phyloP scores from a whole-genome alignment of 2,329 filamentous ascomycete genomes.

The Xylariaceae sp. region DNA sequence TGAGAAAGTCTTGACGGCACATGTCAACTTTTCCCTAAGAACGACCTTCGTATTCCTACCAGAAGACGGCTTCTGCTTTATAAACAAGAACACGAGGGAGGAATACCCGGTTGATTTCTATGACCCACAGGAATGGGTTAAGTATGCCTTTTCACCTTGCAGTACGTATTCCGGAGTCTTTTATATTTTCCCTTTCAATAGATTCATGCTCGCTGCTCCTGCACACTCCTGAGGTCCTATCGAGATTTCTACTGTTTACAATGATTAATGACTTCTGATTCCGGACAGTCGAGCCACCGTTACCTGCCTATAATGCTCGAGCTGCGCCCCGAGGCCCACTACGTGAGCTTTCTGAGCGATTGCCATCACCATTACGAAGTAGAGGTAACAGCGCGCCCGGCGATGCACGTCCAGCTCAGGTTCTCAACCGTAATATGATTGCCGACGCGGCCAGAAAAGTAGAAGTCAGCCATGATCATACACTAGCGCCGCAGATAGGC shows the following conservation, averaged over 20 bases:
- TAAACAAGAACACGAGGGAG: conserved; percentile 81
- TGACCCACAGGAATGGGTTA: conserved; percentile 78
- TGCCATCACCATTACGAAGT: conserved; percentile 53
- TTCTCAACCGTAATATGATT: conserved; percentile 32
- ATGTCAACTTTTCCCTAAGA: conserved; percentile 90
- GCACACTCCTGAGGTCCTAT: not conserved
- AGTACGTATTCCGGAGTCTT: conserved; percentile 36
- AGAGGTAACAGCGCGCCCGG: conserved; percentile 51
- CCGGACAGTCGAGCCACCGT: conserved; percentile 58
- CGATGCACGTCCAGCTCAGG: conserved; percentile 32
- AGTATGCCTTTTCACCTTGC: conserved; percentile 79
- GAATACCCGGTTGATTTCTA: conserved; percentile 87
- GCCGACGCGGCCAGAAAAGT: conserved; percentile 39
- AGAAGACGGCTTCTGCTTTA: conserved; percentile 85
- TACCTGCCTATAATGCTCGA: conserved; percentile 62
- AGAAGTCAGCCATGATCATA: conserved; percentile 46
- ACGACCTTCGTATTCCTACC: conserved; percentile 87
- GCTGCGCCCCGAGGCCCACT: conserved; percentile 52
- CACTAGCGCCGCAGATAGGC: conserved; percentile 56
- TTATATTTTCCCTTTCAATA: not conserved
- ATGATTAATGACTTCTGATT: not conserved
- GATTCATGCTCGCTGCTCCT: not conserved
- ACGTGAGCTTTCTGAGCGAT: conserved; percentile 52
- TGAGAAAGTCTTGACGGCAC: conserved; percentile 86
- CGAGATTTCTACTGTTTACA: not conserved